A percentile compares a stretch with the other conserved stretches of the same genome.
Evolutionary conservation across 768 basidiomycete genomes (phyloP).

Genomic region (Lyophyllum decastes): DNA sequence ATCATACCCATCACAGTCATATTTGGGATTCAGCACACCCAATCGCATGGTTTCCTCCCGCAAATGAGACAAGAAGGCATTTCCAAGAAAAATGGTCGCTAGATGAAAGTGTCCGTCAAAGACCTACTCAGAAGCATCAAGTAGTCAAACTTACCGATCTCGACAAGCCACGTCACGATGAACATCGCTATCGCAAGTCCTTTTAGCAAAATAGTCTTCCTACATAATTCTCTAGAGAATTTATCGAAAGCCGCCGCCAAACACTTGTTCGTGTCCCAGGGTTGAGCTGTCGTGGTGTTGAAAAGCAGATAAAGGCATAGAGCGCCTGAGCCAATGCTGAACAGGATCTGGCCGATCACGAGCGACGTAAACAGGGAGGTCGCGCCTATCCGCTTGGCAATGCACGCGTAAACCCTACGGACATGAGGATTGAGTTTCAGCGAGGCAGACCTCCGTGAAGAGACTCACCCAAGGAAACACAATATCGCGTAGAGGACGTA

Average conservation of each 20-base stretch:
- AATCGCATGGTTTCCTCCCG: constrained; percentile 8
- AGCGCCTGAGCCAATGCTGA: constrained; percentile 28
- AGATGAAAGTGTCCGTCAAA: not conserved
- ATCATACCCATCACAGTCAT: constrained; percentile 7
- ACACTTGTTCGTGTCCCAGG: constrained; percentile 10
- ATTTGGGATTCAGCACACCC: constrained; percentile 15
- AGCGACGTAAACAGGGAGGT: constrained; percentile 20
- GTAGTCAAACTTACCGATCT: constrained; percentile 13
- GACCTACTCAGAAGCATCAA: not conserved
- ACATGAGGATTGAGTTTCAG: not conserved
- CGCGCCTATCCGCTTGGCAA: constrained; percentile 7
- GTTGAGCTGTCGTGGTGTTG: constrained; percentile 8
- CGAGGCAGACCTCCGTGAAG: not conserved
- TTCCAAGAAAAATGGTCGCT: constrained; percentile 14
- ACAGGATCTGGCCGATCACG: constrained; percentile 27
- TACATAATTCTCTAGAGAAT: constrained; percentile 15
- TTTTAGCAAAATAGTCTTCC: constrained; percentile 11
- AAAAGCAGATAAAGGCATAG: constrained; percentile 29
- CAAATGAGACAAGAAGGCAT: constrained; percentile 12
- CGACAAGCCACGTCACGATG: constrained; percentile 15
- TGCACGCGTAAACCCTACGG: constrained; percentile 19
- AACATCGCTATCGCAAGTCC: constrained; percentile 14
- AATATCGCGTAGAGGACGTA: constrained; percentile 15
- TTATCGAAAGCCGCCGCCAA: constrained; percentile 8
- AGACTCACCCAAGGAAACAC: constrained; percentile 20